Conservation (phyloP, 192 early-diverging fungal species). For the Coemansia sp. region DNA sequence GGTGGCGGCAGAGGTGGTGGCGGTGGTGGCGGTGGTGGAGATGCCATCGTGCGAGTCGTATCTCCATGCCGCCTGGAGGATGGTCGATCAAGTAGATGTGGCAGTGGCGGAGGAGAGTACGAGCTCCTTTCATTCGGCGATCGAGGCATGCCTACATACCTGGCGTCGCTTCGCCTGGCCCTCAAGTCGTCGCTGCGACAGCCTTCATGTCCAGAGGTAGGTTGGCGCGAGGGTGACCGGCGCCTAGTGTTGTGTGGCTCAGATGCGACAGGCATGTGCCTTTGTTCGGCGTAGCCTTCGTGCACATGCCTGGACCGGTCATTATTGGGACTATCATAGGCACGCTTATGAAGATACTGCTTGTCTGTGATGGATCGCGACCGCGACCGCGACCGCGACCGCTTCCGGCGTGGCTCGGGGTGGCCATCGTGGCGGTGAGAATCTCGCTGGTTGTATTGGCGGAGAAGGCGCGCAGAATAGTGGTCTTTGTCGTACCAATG, state of each 20-base stretch:
- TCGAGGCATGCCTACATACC: not conserved
- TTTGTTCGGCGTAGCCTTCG: not conserved
- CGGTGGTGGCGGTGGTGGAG: slow-evolving; percentile 22
- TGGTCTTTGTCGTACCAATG: slow-evolving; percentile 7
- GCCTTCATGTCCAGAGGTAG: slow-evolving; percentile 5
- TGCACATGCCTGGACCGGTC: not conserved
- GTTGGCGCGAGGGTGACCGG: not conserved
- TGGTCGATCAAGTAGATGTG: not conserved
- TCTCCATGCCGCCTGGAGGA: not conserved
- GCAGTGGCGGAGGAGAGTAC: slow-evolving; percentile 6
- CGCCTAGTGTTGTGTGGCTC: not conserved
- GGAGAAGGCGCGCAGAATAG: not conserved
- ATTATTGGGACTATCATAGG: not conserved
- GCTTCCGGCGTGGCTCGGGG: slow-evolving; percentile 5
- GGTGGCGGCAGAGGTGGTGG: slow-evolving; percentile 11
- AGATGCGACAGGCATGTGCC: not conserved
- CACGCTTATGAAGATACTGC: slow-evolving; percentile 13
- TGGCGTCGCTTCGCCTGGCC: not conserved
- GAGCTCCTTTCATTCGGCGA: slow-evolving; percentile 11
- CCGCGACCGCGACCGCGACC: slow-evolving; percentile 22
- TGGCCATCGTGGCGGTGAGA: not conserved
- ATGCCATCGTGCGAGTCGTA: not conserved
- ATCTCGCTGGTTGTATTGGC: not conserved
- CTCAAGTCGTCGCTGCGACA: slow-evolving; percentile 8
- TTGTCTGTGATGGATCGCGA: slow-evolving; percentile 11